Base-by-base conservation (phyloP, 108 stramenopile genomes). In the Ochromonas danica region DNA sequence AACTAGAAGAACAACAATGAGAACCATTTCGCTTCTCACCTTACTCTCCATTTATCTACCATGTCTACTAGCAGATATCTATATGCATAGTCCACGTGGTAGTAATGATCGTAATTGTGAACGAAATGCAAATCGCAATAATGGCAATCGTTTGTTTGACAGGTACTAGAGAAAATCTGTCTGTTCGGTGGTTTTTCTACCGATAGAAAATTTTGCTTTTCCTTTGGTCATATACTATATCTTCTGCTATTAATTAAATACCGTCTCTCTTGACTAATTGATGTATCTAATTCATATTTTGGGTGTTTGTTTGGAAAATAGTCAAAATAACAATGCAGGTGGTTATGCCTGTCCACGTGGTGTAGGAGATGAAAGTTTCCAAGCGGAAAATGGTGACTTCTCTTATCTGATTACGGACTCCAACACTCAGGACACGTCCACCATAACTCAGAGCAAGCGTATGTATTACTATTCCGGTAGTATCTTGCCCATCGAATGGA, bases 51-150 rank as follows among this genome's bases (percentile, higher is more conserved):
- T n/a, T n/a, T n/a, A n/a, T n/a, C n/a, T n/a, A n/a, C n/a, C n/a
- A n/a, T n/a, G n/a, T n/a, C n/a, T n/a, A n/a, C 45, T 14, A 51
- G 45, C 45, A 14, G 83, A 84, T 33, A 67, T 84, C 31, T 84
- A 84, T 62, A 80, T 84, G 79, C 83, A 84, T 72, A 77, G 35
- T 57, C 79, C 81, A 0, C 81, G 81, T 35, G 85, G 85, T n/a
- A 62, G 71, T 30, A 87, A 87, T 70, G 83, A 87, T 78, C 75
- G 86, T 22, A 87, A 87, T 70, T 87, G 86, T 81, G 79, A 84
- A 38, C 35, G 79, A 1, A 81, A 82, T 65, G 82, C 38, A n/a
- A 79, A 71, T 78, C 14, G 51, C 0, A 77, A 62, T 62, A 80
- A 81, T 77, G 82, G 67, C 0, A 80, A 83, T 70, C 79, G 86